Evolutionary conservation across 202 grass and related monocot genomes (phyloP).

Genomic region (Carex arenaria): DNA sequence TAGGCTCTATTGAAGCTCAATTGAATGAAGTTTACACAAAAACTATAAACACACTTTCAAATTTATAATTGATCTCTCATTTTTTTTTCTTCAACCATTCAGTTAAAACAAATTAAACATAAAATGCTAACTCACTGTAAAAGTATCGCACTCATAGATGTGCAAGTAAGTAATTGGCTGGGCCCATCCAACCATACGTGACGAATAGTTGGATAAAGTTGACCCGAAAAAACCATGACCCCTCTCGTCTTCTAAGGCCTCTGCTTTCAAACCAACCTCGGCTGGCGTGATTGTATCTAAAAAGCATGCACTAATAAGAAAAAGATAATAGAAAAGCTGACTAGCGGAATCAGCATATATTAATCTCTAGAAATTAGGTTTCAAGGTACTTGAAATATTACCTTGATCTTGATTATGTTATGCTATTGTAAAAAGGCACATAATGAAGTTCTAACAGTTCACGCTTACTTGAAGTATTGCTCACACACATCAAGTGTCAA

Average conservation of each 20-base stretch:
- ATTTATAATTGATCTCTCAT: not conserved
- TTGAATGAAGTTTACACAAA: not conserved
- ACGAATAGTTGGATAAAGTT: constrained; percentile 39
- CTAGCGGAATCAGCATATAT: not conserved
- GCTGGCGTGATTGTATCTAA: constrained; percentile 72
- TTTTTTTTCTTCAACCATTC: not conserved
- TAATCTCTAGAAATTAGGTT: not conserved
- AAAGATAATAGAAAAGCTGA: not conserved
- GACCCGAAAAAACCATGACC: constrained; percentile 79
- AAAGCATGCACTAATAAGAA: constrained; percentile 19
- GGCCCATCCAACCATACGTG: constrained; percentile 58
- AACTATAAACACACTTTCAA: not conserved
- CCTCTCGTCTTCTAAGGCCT: constrained; percentile 52
- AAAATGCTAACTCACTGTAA: constrained; percentile 52
- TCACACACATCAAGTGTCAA: not conserved
- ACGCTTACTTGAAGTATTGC: not conserved
- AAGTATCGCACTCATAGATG: constrained; percentile 60
- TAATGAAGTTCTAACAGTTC: not conserved
- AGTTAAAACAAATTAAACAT: not conserved
- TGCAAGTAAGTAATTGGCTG: constrained; percentile 92
- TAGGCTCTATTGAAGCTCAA: not conserved
- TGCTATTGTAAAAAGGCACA: not conserved
- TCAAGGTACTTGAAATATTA: not conserved
- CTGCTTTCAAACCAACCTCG: constrained; percentile 68
- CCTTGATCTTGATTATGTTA: not conserved